phyloP scores from a whole-genome alignment of 2,329 filamentous ascomycete species.

The Acrocalymma vagum region DNA sequence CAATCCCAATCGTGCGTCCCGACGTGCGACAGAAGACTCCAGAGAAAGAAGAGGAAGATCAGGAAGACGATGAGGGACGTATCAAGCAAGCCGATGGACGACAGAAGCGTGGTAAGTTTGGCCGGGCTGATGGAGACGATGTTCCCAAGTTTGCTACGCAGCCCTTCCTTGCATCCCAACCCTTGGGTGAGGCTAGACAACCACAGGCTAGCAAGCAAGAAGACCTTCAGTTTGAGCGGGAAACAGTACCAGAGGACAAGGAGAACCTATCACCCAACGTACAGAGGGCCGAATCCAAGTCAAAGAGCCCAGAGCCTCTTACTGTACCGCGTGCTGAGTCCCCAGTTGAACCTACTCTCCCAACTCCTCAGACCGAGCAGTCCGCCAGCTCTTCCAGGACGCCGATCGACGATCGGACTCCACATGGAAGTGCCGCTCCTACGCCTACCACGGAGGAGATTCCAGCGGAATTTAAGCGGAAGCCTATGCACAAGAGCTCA shows the following conservation, averaged over 20 bases:
- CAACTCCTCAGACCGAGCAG: slow-evolving; percentile 23
- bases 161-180: slow-evolving; percentile 48
- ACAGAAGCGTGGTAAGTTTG: slow-evolving; percentile 77
- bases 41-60: slow-evolving; percentile 51
- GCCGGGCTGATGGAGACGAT: slow-evolving; percentile 72
- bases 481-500: slow-evolving; percentile 55
- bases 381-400: slow-evolving; percentile 21
- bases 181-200: slow-evolving; percentile 36
- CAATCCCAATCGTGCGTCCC: slow-evolving; percentile 80
- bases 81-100: slow-evolving; percentile 71
- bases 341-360: slow-evolving; percentile 12
- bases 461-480: slow-evolving; percentile 32
- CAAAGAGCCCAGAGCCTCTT: slow-evolving; percentile 37
- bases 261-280: slow-evolving; percentile 45
- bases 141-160: slow-evolving; percentile 75
- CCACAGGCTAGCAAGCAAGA: slow-evolving; percentile 29
- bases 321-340: slow-evolving; percentile 18
- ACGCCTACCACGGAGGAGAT: slow-evolving; percentile 41
- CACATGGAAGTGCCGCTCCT: slow-evolving; percentile 35
- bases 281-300: slow-evolving; percentile 29
- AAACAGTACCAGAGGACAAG: slow-evolving; percentile 42
- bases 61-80: slow-evolving; percentile 69
- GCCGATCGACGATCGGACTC: slow-evolving; percentile 29
- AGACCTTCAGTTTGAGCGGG: slow-evolving; percentile 27
- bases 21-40: slow-evolving; percentile 55